Evolutionary conservation across 2,329 filamentous ascomycete species (phyloP), one percentile per base, ranked within the genome.

Genomic region (Cadophora gregata): DNA sequence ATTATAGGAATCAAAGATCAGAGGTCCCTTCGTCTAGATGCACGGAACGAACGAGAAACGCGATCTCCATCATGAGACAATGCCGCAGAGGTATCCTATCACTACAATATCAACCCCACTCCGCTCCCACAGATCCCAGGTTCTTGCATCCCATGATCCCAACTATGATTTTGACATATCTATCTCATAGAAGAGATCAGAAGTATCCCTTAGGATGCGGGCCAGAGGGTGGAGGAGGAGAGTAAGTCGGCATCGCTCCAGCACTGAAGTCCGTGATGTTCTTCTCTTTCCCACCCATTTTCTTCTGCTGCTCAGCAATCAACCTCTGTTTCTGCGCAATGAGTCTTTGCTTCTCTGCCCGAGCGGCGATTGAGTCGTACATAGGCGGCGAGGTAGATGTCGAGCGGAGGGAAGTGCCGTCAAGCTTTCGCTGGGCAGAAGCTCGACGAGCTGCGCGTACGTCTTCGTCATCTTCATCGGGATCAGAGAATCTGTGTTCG

Each of bases 371-470:
- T 10, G 55, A 25, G 33, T 58, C 55, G 55, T 25, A 58, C 31
- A 38, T 36, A 4, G 31, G 55, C 7, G 31, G 31, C 3, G 55
- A 58, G 21, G 31, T 58, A 2, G 55, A 38, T 12, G 10, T 36
- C 31, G 31, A 36, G 33, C 55, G 55, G 55, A 58, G 25, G 10
- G 55, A 58, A n/a, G 14, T 12, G 5, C 55, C 55, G 19, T 58
- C 33, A 10, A 58, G 33, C 55, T 58, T 58, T 42, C 55, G 55
- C 55, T 58, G 31, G 31, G 55, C 12, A 14, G 55, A 58, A 12
- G 55, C 21, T 38, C 55, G 55, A n/a, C 55, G 55, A 42, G 55
- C 55, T 4, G 12, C 3, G 27, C 55, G 55, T 7, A 42, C 12
- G 2, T 58, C 55, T 5, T 42, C 55, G 21, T 36, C 33, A 19